phyloP scores from a whole-genome alignment of 176 grass and related monocot species.

The Triticum urartu region DNA sequence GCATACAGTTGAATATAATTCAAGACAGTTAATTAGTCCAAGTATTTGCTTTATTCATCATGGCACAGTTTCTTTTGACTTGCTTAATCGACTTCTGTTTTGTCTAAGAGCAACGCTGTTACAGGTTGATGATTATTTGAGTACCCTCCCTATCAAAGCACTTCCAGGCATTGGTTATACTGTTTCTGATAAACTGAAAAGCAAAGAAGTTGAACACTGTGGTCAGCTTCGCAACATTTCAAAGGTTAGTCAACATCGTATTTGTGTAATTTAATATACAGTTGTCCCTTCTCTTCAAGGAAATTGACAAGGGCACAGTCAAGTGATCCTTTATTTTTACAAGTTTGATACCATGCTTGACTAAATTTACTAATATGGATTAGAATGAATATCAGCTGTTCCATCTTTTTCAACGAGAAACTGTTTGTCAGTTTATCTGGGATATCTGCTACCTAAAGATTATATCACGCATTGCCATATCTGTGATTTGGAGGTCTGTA shows the following conservation, averaged over 20 bases:
- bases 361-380: not conserved
- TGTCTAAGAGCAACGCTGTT: slow-evolving; percentile 22
- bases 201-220: slow-evolving; percentile 62
- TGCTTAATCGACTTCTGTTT: not conserved
- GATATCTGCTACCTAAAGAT: slow-evolving; percentile 11
- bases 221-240: slow-evolving; percentile 60
- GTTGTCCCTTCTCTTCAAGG: not conserved
- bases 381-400: not conserved
- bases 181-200: slow-evolving; percentile 66
- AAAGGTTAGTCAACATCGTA: slow-evolving; percentile 45
- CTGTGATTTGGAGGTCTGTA: slow-evolving; percentile 7
- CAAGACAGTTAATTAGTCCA: not conserved
- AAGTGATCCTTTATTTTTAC: not conserved
- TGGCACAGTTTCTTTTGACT: not conserved
- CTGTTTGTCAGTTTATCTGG: slow-evolving; percentile 15
- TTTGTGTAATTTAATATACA: slow-evolving; percentile 26
- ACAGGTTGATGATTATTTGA: slow-evolving; percentile 75
- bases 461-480: slow-evolving; percentile 3
- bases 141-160: slow-evolving; percentile 73
- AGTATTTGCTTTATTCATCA: slow-evolving; percentile 16
- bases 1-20: not conserved
- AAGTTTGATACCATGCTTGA: not conserved
- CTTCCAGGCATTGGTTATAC: slow-evolving; percentile 85
- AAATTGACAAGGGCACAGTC: not conserved
- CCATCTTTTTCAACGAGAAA: slow-evolving; percentile 3